These are phyloP conservation scores for Xylariomycetidae sp. DNA, from an alignment of 2,329 filamentous ascomycete genomes.

Conservation along the genomic window DNA sequence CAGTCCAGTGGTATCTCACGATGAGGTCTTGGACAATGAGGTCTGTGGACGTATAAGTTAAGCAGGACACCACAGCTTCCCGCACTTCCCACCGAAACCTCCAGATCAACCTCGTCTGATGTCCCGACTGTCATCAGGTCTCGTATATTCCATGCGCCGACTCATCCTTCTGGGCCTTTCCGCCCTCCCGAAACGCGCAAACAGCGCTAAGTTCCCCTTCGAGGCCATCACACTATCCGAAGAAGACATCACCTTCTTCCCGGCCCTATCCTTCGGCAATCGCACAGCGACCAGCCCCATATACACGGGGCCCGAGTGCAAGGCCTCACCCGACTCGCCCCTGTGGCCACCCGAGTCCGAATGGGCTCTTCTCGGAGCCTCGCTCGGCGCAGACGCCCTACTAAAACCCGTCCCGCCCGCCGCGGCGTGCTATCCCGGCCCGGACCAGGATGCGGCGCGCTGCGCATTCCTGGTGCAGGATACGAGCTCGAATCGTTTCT, in stretches of 20 bases:
- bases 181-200: slow-evolving; percentile 6
- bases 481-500: slow-evolving; percentile 24
- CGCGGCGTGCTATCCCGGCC: slow-evolving; percentile 28
- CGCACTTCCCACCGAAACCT: no score
- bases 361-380: slow-evolving; percentile 25
- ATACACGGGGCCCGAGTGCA: slow-evolving; percentile 23
- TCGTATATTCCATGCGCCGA: slow-evolving; percentile 15
- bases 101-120: no score
- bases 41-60: no score
- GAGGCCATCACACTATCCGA: slow-evolving; percentile 24
- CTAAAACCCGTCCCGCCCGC: slow-evolving; percentile 27
- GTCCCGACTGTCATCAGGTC: no score
- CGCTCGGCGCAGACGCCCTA: slow-evolving; percentile 26
- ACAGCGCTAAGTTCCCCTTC: slow-evolving; percentile 18
- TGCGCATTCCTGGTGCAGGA: slow-evolving; percentile 26
- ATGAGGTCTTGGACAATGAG: no score
- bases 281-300: slow-evolving; percentile 15
- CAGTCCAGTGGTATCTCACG: no score
- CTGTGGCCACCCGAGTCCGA: slow-evolving; percentile 26
- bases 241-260: slow-evolving; percentile 26
- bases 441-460: slow-evolving; percentile 18
- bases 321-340: slow-evolving; percentile 21
- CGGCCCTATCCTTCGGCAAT: slow-evolving; percentile 23
- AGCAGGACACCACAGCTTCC: no score
- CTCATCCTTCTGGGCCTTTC: slow-evolving; percentile 1